A percentile compares a stretch with the other conserved stretches of the same genome.
These are phyloP conservation scores for Botrytis medusae DNA, from an alignment of 2,329 filamentous ascomycete species.

Conservation along the genomic window DNA sequence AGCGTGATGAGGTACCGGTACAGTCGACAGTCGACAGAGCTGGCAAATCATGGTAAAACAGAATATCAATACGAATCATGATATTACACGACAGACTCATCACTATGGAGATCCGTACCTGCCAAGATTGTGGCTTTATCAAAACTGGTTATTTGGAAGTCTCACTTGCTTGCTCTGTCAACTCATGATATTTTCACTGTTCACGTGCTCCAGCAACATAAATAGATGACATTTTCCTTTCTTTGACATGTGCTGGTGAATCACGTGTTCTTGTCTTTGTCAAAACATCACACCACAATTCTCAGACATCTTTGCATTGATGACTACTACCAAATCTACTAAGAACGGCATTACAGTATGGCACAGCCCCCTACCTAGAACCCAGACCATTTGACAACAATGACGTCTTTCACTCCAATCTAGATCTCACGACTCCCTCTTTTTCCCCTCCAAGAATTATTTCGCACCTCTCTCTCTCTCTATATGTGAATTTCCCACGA, in stretches of 20 bases:
- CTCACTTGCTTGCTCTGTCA: neutral
- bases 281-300: neutral
- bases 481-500: constrained; percentile 3
- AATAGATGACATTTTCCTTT: neutral
- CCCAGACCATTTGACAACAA: neutral
- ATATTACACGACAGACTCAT: neutral
- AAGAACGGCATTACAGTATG: too few species aligned
- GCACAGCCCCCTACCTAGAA: neutral
- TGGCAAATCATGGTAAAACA: neutral
- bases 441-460: neutral
- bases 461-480: neutral
- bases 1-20: too few species aligned
- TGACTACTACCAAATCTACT: too few species aligned
- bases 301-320: neutral
- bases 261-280: neutral
- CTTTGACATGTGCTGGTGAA: neutral
- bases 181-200: neutral
- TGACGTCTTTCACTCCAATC: neutral
- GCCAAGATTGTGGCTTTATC: neutral
- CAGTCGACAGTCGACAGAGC: neutral
- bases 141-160: neutral
- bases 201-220: neutral
- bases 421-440: neutral
- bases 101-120: neutral
- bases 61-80: neutral